Conservation (phyloP, 192 early-diverging fungal species). For the Rhizophagus sp. region DNA sequence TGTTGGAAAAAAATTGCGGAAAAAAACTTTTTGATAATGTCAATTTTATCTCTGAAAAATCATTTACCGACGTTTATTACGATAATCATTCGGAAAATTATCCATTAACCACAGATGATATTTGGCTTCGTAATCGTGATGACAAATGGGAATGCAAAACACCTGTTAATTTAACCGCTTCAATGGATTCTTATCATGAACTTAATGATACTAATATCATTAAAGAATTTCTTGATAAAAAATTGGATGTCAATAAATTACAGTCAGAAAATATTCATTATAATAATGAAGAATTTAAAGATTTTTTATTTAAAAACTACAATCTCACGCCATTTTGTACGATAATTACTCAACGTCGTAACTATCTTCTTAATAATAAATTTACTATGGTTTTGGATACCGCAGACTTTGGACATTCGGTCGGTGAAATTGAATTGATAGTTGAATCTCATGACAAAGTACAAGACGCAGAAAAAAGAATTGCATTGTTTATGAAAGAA, state of each 20-base stretch:
- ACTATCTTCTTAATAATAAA: conserved; percentile 8
- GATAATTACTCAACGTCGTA: neutral
- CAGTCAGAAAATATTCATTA: too few species aligned
- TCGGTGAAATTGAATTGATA: conserved; percentile 12
- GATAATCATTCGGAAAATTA: too few species aligned
- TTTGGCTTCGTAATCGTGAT: neutral
- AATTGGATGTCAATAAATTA: too few species aligned
- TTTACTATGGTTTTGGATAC: conserved; percentile 18
- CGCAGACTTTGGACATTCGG: conserved; percentile 14
- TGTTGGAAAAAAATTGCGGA: too few species aligned
- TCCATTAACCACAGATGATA: too few species aligned
- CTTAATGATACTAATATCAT: neutral
- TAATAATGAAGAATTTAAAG: too few species aligned
- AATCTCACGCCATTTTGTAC: too few species aligned
- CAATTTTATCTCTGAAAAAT: too few species aligned
- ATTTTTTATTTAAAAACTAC: too few species aligned
- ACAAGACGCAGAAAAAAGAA: neutral
- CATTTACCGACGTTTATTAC: too few species aligned
- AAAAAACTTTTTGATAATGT: too few species aligned
- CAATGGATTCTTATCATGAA: conserved; percentile 26
- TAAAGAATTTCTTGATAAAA: too few species aligned
- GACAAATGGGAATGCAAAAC: conserved; percentile 25
- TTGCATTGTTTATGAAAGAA: conserved; percentile 7
- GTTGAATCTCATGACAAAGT: neutral
- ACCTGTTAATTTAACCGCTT: neutral